Evolutionary conservation across 192 early-diverging fungal species (phyloP).

Genomic region (Podila epicladia): DNA sequence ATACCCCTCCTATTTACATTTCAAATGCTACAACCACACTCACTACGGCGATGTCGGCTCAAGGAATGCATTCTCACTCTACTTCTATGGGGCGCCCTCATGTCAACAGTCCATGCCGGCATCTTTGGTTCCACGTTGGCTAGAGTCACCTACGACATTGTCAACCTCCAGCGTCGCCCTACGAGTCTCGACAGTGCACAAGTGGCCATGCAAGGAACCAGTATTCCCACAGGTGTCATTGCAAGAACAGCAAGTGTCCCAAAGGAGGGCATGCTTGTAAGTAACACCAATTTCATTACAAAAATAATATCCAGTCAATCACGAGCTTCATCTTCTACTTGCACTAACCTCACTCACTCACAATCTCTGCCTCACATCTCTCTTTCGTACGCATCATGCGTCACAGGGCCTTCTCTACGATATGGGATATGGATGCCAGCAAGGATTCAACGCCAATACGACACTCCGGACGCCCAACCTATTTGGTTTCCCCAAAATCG

Average conservation of each 20-base stretch:
- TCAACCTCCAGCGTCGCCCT: conserved; percentile 9
- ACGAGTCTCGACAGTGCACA: not conserved
- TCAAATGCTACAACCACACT: not conserved
- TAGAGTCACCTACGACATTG: conserved; percentile 15
- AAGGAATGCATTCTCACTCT: not conserved
- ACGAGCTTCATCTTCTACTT: not conserved
- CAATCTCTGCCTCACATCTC: not conserved
- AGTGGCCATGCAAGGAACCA: not conserved
- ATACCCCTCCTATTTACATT: too few relatives aligned
- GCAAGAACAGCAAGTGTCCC: not conserved
- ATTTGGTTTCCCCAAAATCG: conserved; percentile 23
- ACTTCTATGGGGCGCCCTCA: not conserved
- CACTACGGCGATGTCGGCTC: not conserved
- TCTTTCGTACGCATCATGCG: not conserved
- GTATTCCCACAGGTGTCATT: conserved; percentile 1
- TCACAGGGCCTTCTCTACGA: conserved; percentile 31
- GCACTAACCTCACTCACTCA: not conserved
- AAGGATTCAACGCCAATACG: conserved; percentile 11
- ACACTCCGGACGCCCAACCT: conserved; percentile 14
- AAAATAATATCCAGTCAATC: not conserved
- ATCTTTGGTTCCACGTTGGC: conserved; percentile 6
- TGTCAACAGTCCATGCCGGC: conserved; percentile 1
- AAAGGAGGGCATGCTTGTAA: conserved; percentile 30
- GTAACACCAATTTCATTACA: not conserved
- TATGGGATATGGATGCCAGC: conserved; percentile 32